Evolutionary conservation across 192 early-diverging fungal species (phyloP).

Genomic region (Coemansia sp.): DNA sequence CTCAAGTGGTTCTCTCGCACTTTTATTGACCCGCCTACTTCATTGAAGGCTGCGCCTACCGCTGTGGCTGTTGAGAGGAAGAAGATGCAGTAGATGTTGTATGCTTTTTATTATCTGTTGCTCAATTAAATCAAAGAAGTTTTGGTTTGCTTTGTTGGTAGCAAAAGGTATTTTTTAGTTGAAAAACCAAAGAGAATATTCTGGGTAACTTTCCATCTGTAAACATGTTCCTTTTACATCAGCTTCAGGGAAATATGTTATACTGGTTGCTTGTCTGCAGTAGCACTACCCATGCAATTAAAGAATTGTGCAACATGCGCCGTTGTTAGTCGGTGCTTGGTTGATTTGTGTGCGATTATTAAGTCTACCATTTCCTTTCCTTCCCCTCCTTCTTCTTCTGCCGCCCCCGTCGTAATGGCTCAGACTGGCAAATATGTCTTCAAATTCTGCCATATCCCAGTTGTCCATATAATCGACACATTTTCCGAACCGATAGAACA

Average conservation of each 20-base stretch:
- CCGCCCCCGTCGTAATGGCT: no score
- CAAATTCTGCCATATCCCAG: slow-evolving; percentile 9
- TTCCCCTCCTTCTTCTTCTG: no score
- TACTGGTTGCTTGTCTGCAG: neutral
- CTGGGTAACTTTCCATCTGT: neutral
- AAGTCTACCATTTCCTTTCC: neutral
- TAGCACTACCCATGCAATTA: neutral
- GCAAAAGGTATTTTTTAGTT: neutral
- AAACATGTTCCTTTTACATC: neutral
- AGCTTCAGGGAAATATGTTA: neutral
- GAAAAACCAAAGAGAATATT: neutral
- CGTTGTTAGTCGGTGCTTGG: neutral
- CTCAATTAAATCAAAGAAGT: neutral
- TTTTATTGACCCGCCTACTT: slow-evolving; percentile 44
- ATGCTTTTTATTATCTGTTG: neutral
- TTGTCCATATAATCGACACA: slow-evolving; percentile 2
- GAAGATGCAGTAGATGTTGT: slow-evolving; percentile 23
- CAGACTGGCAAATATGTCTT: neutral
- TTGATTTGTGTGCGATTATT: neutral
- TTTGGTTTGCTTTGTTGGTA: neutral
- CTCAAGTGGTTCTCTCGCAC: slow-evolving; percentile 76
- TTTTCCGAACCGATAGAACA: slow-evolving; percentile 6
- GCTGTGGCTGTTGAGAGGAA: neutral
- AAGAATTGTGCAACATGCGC: slow-evolving; percentile 8
- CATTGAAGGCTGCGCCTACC: neutral